A percentile compares a stretch with the other conserved stretches of the same genome.
phyloP scores from a whole-genome alignment of 2,329 filamentous ascomycete species.

The Didymosphaeria variabile region DNA sequence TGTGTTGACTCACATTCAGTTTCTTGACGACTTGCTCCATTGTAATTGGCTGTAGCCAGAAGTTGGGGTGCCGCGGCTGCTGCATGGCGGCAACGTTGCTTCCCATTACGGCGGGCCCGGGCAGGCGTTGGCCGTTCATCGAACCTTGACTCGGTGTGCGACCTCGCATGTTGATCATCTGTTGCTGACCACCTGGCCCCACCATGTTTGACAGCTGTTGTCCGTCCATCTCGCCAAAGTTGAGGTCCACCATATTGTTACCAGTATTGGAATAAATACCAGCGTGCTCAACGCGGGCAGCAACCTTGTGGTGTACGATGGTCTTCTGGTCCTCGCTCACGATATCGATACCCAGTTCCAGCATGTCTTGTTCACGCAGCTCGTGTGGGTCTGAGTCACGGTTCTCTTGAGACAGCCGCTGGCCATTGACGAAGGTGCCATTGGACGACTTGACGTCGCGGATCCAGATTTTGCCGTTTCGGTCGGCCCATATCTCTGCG shows the following conservation, averaged over 20 bases:
- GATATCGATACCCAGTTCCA: slow-evolving; percentile 97
- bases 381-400: slow-evolving; percentile 96
- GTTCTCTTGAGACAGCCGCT: slow-evolving; percentile 89
- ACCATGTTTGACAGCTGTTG: slow-evolving; percentile 73
- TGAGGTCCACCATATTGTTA: slow-evolving; percentile 84
- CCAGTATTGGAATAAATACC: slow-evolving; percentile 76
- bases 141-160: slow-evolving; percentile 66
- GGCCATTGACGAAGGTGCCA: slow-evolving; percentile 96
- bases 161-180: slow-evolving; percentile 72
- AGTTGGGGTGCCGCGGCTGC: slow-evolving; percentile 79
- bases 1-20: slow-evolving; percentile 70
- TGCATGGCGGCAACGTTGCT: slow-evolving; percentile 67
- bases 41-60: slow-evolving; percentile 87
- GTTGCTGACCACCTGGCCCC: slow-evolving; percentile 70
- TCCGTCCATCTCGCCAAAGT: slow-evolving; percentile 89
- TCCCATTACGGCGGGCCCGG: slow-evolving; percentile 64
- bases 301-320: slow-evolving; percentile 97
- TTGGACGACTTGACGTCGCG: slow-evolving; percentile 98
- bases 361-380: slow-evolving; percentile 85
- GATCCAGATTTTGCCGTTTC: slow-evolving; percentile 89
- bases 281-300: slow-evolving; percentile 94
- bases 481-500: slow-evolving; percentile 92
- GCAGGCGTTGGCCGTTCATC: slow-evolving; percentile 70
- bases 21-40: slow-evolving; percentile 95
- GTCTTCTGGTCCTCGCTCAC: slow-evolving; percentile 99